Evolutionary conservation across 768 basidiomycete species (phyloP).

Genomic region (Hericium alpestre): DNA sequence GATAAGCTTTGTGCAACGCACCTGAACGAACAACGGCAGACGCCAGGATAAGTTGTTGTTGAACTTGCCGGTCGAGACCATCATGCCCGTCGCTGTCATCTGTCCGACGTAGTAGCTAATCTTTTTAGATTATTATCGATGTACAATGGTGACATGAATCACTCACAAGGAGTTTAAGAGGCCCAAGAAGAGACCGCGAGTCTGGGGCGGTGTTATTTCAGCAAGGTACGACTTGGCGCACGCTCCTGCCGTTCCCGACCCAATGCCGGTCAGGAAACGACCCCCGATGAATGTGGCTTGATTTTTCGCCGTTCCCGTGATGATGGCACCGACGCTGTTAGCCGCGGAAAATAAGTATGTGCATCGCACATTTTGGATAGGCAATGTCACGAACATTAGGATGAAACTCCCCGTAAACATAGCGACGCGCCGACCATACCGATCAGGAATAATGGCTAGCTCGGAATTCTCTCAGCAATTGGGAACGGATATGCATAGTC

Average conservation of each 20-base stretch:
- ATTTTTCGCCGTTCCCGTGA: constrained; percentile 38
- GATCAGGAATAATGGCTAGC: constrained; percentile 35
- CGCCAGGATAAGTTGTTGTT: constrained; percentile 36
- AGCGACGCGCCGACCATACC: constrained; percentile 37
- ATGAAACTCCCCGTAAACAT: constrained; percentile 40
- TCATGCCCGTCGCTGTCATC: constrained; percentile 45
- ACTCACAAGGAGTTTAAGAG: constrained; percentile 42
- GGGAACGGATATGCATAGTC: neutral
- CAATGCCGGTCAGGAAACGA: constrained; percentile 41
- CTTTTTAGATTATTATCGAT: neutral
- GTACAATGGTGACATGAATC: neutral
- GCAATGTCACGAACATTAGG: constrained; percentile 26
- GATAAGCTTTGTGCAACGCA: constrained; percentile 4
- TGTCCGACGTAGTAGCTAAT: constrained; percentile 41
- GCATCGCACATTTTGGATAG: neutral
- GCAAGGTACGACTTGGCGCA: constrained; percentile 42
- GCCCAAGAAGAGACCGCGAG: constrained; percentile 40
- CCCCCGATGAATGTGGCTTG: constrained; percentile 34
- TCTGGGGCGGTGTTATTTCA: constrained; percentile 38
- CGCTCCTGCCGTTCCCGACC: constrained; percentile 34
- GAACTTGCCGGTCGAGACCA: constrained; percentile 38
- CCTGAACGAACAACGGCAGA: constrained; percentile 40
- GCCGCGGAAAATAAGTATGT: neutral
- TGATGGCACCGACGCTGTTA: constrained; percentile 32
- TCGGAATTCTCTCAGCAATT: neutral